Percentiles rank a stretch among this genome's conserved stretches.
Evolutionary conservation across 75 land plant genomes (phyloP).

Genomic region (Cryptomeria japonica): DNA sequence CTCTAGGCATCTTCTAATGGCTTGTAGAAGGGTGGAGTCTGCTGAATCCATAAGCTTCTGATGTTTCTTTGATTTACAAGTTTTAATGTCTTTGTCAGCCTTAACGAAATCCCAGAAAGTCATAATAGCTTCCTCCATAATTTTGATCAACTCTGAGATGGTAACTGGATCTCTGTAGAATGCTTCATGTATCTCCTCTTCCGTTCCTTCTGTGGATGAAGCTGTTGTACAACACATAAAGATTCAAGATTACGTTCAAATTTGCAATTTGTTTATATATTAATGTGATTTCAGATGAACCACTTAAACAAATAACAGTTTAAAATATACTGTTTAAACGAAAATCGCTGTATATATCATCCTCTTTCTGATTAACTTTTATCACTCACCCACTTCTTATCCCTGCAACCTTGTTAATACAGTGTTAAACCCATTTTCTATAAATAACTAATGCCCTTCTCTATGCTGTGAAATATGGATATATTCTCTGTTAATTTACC

Average conservation of each 20-base stretch:
- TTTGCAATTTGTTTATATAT: no score
- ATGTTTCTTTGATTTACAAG: slow-evolving; percentile 20
- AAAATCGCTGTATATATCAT: no score
- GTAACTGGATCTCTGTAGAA: slow-evolving; percentile 4
- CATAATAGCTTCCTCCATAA: slow-evolving; percentile 44
- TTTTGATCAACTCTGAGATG: slow-evolving; percentile 35
- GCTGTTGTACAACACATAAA: background rate
- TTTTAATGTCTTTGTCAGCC: slow-evolving; percentile 58
- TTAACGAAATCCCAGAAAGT: slow-evolving; percentile 55
- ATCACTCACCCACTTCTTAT: no score
- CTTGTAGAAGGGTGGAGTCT: slow-evolving; percentile 16
- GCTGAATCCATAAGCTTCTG: slow-evolving; percentile 20
- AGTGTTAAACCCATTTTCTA: no score
- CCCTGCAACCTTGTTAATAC: no score
- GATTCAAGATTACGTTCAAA: background rate
- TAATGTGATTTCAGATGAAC: no score
- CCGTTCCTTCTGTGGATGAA: no score
- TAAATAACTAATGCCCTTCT: no score
- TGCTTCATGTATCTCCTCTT: background rate
- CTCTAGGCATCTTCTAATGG: slow-evolving; percentile 48
- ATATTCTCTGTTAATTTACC: slow-evolving; percentile 23
- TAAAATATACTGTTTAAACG: no score
- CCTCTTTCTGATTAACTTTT: no score
- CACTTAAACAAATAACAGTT: no score
- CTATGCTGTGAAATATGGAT: background rate